Conservation (phyloP, 2,329 filamentous ascomycete genomes). For the Hysterium pulicare region DNA sequence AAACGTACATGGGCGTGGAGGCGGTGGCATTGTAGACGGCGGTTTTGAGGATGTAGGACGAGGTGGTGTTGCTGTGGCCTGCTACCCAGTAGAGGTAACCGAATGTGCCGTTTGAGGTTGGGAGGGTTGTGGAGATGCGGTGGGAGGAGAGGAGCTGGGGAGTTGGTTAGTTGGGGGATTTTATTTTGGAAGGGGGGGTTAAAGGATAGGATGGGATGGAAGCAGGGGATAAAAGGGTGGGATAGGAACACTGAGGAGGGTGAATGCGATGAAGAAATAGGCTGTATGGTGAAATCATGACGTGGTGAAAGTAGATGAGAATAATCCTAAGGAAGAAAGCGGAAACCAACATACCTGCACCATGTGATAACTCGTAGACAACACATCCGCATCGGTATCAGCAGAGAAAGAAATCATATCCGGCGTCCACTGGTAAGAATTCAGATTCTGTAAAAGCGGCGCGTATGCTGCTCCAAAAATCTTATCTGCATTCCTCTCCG, state of each 20-base stretch:
- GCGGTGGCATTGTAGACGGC: constrained; percentile 50
- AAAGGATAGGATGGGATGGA: background rate
- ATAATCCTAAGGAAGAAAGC: too few relatives aligned
- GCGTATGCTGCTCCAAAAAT: constrained; percentile 54
- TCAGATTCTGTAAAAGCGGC: constrained; percentile 32
- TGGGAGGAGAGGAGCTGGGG: constrained; percentile 41
- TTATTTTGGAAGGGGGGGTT: background rate
- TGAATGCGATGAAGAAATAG: background rate
- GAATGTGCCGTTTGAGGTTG: constrained; percentile 37
- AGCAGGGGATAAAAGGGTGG: background rate
- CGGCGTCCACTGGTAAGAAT: constrained; percentile 35
- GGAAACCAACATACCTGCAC: constrained; percentile 14
- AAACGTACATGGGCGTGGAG: constrained; percentile 20
- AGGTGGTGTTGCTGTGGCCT: constrained; percentile 36
- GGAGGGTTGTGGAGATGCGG: constrained; percentile 45
- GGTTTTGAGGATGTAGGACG: constrained; percentile 44
- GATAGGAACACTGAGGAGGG: too few relatives aligned
- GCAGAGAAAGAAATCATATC: constrained; percentile 42
- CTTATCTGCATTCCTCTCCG: constrained; percentile 61
- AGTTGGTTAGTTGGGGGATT: background rate
- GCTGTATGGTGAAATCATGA: too few relatives aligned
- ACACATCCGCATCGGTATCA: constrained; percentile 31
- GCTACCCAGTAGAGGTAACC: constrained; percentile 47
- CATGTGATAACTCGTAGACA: constrained; percentile 29
- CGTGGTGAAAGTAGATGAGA: too few relatives aligned